Evolutionary conservation across 495 filamentous ascomycete species (phyloP).

Genomic region (Penicillium salamii): DNA sequence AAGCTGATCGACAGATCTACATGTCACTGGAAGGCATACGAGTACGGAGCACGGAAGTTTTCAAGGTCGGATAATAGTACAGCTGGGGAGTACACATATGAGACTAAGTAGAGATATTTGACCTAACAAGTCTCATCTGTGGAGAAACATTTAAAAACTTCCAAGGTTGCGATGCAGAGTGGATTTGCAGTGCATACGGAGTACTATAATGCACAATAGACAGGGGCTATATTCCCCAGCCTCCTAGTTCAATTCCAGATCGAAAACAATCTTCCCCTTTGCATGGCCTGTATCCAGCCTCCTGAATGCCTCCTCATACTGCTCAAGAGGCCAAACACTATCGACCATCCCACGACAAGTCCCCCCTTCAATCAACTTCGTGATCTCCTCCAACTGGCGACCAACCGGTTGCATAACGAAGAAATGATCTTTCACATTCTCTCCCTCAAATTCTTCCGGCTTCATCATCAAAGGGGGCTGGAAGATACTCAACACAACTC

Average conservation of each 20-base stretch:
- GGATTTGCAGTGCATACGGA: too few relatives aligned
- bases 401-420: slow-evolving; percentile 45
- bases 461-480: slow-evolving; percentile 44
- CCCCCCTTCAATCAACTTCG: slow-evolving; percentile 41
- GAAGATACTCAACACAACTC: slow-evolving; percentile 48
- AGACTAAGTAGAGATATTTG: not conserved
- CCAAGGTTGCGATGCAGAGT: not conserved
- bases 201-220: not conserved
- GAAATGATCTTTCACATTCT: slow-evolving; percentile 36
- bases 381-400: slow-evolving; percentile 39
- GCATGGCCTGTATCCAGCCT: slow-evolving; percentile 42
- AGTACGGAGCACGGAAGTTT: not conserved
- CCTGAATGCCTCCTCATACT: slow-evolving; percentile 43
- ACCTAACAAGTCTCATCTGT: not conserved
- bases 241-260: slow-evolving; percentile 12
- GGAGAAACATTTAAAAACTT: not conserved
- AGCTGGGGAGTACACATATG: not conserved
- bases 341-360: slow-evolving; percentile 39
- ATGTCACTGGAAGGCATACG: too few relatives aligned
- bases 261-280: slow-evolving; percentile 42
- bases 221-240: not conserved
- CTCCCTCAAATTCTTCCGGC: slow-evolving; percentile 26
- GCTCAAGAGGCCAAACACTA: slow-evolving; percentile 46
- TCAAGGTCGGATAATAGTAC: not conserved
- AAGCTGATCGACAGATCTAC: not conserved